Base-by-base conservation (phyloP, 257 asterid species). In the Leptodermis oblonga region DNA sequence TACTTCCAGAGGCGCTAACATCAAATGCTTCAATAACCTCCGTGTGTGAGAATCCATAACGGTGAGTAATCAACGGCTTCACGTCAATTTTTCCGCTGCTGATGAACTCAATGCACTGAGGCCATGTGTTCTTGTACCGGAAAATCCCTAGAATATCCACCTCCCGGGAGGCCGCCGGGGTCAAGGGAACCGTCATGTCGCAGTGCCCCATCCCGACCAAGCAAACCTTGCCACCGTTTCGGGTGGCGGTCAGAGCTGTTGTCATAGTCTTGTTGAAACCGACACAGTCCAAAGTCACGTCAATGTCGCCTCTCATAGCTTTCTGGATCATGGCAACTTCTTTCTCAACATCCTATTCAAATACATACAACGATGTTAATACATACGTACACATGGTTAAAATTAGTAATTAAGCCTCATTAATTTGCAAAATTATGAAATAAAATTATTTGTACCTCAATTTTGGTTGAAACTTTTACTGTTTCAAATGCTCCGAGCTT, bases 121-220 rank as follows among this genome's bases (percentile, higher is more conserved):
- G 93, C 91, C 95, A 85, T 1, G 95, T 90, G 83, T 90, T 90
- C 75, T 79, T 85, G 80, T 90, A 86, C 8, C 97, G 86, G 77
- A 86, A 88, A 77, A 88, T 75, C 53, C 97, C 97, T 3, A 87
- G 76, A 65, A 90, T 82, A 49, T 90, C 97, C 1, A 87, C 89
- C 78, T 90, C 96, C 82, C 96, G 86, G 23, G 42, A 62, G 2
- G 30, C 14, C 34, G 96, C 96, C 15, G 92, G 88, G n/a, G 94
- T 76, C 34, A 89, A 88, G 17, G 94, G 94, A 61, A 89, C 62
- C 14, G 87, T 89, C 96, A 89, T 89, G 74, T 82, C 87, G 0
- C 67, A 69, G 67, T 87, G 95, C 17, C 92, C 96, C 85, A 89
- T 65, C 7, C 96, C 89, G 3, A 85, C 86, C 7, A 89, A 92